Conservation (phyloP, 345 rosid species). For the Euphorbia tirucalli region DNA sequence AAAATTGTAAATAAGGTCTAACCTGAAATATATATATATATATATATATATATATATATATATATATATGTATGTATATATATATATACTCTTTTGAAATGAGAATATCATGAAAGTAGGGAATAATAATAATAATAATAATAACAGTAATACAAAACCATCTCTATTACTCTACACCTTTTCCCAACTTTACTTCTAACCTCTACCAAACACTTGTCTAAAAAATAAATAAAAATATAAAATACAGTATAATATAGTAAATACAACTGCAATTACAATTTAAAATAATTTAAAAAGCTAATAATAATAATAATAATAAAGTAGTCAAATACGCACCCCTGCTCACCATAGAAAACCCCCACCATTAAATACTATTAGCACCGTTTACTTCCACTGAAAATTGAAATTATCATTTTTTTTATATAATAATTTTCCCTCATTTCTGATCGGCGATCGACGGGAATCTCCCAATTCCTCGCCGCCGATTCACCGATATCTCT, state of each 20-base stretch:
- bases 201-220: conserved; percentile 8
- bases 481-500: conserved; percentile 30
- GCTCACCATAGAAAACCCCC: conserved; percentile 32
- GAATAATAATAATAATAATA: neutral
- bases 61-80: too few species aligned
- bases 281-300: neutral
- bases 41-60: too few species aligned
- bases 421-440: conserved; percentile 29
- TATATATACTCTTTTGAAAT: too few species aligned
- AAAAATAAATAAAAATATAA: neutral
- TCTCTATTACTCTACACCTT: neutral
- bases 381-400: conserved; percentile 44
- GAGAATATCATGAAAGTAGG: too few species aligned
- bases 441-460: conserved; percentile 53
- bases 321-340: conserved; percentile 28
- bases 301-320: neutral
- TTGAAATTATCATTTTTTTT: conserved; percentile 42
- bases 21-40: too few species aligned
- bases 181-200: conserved; percentile 1
- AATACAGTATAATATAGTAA: too few species aligned
- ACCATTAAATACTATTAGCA: conserved; percentile 49
- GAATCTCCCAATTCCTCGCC: conserved; percentile 37
- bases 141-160: neutral
- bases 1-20: too few species aligned
- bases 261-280: neutral